Evolutionary conservation across 2,329 filamentous ascomycete species (phyloP).

Genomic region (Coniochaeta pulveracea): DNA sequence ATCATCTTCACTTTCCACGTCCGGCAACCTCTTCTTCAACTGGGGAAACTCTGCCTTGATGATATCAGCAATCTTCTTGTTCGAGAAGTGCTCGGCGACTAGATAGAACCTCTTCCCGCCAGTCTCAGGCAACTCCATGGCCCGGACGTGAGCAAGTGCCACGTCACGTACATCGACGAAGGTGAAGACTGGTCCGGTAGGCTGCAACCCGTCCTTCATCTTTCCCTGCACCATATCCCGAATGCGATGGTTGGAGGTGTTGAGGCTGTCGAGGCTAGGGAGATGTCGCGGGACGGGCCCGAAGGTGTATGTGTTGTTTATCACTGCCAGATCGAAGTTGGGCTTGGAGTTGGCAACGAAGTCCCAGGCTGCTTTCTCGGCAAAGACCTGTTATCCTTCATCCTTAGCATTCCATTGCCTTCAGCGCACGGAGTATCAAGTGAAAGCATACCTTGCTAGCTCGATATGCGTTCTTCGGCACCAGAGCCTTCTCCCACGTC

Average conservation of each 20-base stretch:
- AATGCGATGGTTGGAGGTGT: slow-evolving; percentile 62
- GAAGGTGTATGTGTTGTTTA: slow-evolving; percentile 52
- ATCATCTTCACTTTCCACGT: slow-evolving; percentile 24
- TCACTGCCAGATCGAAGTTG: slow-evolving; percentile 47
- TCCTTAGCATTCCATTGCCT: too few species aligned
- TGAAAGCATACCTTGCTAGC: slow-evolving; percentile 37
- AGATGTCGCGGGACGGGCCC: slow-evolving; percentile 55
- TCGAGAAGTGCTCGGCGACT: slow-evolving; percentile 48
- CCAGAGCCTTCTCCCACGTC: slow-evolving; percentile 23
- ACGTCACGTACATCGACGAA: slow-evolving; percentile 54
- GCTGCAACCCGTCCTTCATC: slow-evolving; percentile 42
- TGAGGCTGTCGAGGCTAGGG: slow-evolving; percentile 50
- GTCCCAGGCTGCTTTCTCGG: slow-evolving; percentile 56
- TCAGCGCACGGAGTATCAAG: slow-evolving; percentile 21
- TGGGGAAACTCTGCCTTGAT: slow-evolving; percentile 44
- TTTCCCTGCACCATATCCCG: slow-evolving; percentile 52
- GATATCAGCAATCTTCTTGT: slow-evolving; percentile 44
- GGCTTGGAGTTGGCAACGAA: slow-evolving; percentile 45
- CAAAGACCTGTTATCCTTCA: slow-evolving; percentile 43
- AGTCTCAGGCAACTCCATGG: slow-evolving; percentile 42
- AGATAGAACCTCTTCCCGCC: slow-evolving; percentile 54
- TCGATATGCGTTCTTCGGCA: slow-evolving; percentile 18
- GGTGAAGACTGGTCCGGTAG: slow-evolving; percentile 43
- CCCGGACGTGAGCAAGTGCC: slow-evolving; percentile 50
- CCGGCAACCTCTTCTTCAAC: slow-evolving; percentile 34